Evolutionary conservation across 2,329 filamentous ascomycete genomes (phyloP).

Genomic region (Claviceps spartinae): DNA sequence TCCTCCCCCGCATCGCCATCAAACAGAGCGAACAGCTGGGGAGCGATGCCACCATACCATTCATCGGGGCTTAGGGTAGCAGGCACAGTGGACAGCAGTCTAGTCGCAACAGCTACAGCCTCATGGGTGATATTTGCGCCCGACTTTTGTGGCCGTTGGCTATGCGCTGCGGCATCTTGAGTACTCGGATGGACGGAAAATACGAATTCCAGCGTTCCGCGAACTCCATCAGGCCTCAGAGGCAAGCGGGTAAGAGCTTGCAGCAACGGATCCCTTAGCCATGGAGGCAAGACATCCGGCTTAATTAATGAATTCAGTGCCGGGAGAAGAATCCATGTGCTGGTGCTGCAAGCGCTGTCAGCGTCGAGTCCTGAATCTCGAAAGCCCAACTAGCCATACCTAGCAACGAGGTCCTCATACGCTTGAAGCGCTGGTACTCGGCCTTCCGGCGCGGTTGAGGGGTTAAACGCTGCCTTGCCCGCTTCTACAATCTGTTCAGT

Average conservation of each 20-base stretch:
- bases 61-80: slow-evolving; percentile 34
- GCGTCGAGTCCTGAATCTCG: neutral
- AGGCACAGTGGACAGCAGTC: slow-evolving; percentile 47
- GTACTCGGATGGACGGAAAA: slow-evolving; percentile 52
- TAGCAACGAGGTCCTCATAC: slow-evolving; percentile 34
- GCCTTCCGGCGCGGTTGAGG: slow-evolving; percentile 20
- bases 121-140: slow-evolving; percentile 55
- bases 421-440: slow-evolving; percentile 23
- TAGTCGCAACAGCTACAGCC: slow-evolving; percentile 49
- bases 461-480: slow-evolving; percentile 36
- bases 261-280: slow-evolving; percentile 45
- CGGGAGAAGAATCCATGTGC: slow-evolving; percentile 41
- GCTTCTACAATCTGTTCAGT: slow-evolving; percentile 23
- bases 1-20: slow-evolving; percentile 35
- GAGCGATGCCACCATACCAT: slow-evolving; percentile 48
- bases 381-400: slow-evolving; percentile 21
- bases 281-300: slow-evolving; percentile 42
- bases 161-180: slow-evolving; percentile 25
- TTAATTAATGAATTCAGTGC: slow-evolving; percentile 51
- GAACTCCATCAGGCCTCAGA: slow-evolving; percentile 47
- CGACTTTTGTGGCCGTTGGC: slow-evolving; percentile 34
- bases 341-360: slow-evolving; percentile 14
- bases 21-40: slow-evolving; percentile 47
- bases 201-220: slow-evolving; percentile 56
- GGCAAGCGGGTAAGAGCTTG: slow-evolving; percentile 46